Base-by-base conservation (phyloP, 1,139 yeast genomes). In the Suhomyces bokatorum region DNA sequence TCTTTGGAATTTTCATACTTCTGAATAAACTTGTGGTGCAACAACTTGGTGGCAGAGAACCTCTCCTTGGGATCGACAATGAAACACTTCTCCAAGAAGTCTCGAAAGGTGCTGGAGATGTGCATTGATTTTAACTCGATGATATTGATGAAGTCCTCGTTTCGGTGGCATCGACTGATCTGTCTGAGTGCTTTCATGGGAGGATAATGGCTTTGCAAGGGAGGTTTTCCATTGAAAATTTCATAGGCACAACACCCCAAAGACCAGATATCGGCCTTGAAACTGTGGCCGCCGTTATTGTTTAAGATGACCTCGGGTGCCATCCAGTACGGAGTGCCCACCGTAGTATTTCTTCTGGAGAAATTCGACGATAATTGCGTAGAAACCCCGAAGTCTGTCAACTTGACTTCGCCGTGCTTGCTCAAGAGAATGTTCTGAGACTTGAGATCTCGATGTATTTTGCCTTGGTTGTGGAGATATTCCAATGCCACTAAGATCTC, bases 251-350 rank as follows among this genome's bases (percentile, higher is more conserved):
- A 88, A 50, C 93, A 88, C 0, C 99, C 99, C 45, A 95, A 68
- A 0, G 97, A 89, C 99, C 99, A 95, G 3, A 93, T 81, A 63
- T 95, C 99, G 1, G 99, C 97, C 53, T 87, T 80, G 59, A 78
- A 87, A 51, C 88, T 83, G 62, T 95, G 95, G 10, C 93, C 96
- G 38, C 76, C 77, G 36, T 66, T 63, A 44, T 86, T 85, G 60
- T 89, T 96, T 56, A 83, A 69, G 36, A 93, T 86, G 2, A 93
- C 96, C 58, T 95, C 99, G 0, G 99, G 99, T 0, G 99, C 99
- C 99, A 95, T 95, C 99, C 99, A 95, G 63, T 91, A 95, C 0
- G 99, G 99, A 0, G 99, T 95, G 6, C 99, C 99, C 0, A 96
- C 98, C 81, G 93, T 90, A 1, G 99, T 93, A 35, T 93, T 88